Conservation (phyloP, 108 stramenopile genomes). For the Pseudonitzschia delicatissima region DNA sequence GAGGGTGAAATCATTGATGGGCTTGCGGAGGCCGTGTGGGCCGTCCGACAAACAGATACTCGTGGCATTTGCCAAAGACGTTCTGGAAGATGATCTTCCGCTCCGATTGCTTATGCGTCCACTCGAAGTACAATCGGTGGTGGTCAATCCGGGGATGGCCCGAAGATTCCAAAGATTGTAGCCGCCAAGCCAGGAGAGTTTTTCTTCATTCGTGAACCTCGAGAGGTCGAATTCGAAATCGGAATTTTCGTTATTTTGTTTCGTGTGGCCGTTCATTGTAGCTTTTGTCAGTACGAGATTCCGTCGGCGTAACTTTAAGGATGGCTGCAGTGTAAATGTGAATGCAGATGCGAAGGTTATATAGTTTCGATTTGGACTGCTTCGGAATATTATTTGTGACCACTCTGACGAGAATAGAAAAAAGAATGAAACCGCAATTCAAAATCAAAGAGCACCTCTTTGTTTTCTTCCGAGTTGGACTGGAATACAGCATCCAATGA, state of each 20-base stretch:
- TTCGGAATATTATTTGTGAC: too few species aligned
- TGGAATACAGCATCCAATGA: too few species aligned
- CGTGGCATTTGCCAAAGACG: background rate
- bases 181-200: constrained; percentile 32
- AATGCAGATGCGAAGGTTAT: too few species aligned
- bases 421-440: too few species aligned
- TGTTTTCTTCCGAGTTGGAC: too few species aligned
- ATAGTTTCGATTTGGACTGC: too few species aligned
- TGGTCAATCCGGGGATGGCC: background rate
- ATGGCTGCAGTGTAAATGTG: too few species aligned
- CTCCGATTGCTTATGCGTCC: background rate
- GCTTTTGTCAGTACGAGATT: too few species aligned
- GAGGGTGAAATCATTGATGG: constrained; percentile 30
- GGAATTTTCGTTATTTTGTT: background rate
- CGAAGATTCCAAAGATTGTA: constrained; percentile 31
- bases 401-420: too few species aligned
- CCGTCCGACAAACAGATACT: constrained; percentile 42
- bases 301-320: too few species aligned
- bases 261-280: too few species aligned
- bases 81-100: background rate
- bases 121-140: background rate
- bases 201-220: constrained; percentile 22
- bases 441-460: too few species aligned
- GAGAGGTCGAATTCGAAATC: background rate
- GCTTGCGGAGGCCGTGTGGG: constrained; percentile 53